These are phyloP conservation scores for Gillenia trifoliata DNA, from an alignment of 306 rosid genomes.

Conservation along the genomic window DNA sequence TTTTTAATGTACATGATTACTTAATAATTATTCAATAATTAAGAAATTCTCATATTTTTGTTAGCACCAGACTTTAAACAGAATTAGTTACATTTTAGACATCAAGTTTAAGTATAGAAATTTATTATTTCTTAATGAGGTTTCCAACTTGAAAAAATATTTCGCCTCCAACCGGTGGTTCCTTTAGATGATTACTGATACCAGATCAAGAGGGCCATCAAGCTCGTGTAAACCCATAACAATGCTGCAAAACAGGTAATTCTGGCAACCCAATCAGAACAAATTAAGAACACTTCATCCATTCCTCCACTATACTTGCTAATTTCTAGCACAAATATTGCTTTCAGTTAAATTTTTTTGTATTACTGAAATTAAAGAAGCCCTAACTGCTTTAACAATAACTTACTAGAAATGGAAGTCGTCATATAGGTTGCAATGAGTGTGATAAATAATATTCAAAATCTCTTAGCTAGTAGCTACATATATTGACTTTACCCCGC, in stretches of 20 bases:
- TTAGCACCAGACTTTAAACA: background rate
- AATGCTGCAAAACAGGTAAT: background rate
- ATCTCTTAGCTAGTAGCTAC: background rate
- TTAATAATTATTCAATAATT: background rate
- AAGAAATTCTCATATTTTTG: background rate
- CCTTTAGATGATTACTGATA: background rate
- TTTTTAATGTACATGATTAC: background rate
- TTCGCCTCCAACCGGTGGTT: background rate
- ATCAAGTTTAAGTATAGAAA: background rate
- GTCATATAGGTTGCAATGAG: background rate
- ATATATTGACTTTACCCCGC: background rate
- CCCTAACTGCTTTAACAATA: background rate
- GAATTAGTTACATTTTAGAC: background rate
- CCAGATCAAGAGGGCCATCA: background rate
- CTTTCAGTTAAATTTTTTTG: background rate
- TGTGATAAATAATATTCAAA: background rate
- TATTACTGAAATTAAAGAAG: background rate
- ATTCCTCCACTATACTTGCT: background rate
- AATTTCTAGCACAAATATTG: background rate
- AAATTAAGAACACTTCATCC: background rate
- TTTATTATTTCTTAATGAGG: background rate
- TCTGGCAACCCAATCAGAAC: background rate
- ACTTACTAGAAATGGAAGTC: background rate
- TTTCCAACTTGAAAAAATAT: background rate
- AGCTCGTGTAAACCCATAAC: background rate